Conservation (phyloP, 192 early-diverging fungal species). For the Diversispora epigaea region DNA sequence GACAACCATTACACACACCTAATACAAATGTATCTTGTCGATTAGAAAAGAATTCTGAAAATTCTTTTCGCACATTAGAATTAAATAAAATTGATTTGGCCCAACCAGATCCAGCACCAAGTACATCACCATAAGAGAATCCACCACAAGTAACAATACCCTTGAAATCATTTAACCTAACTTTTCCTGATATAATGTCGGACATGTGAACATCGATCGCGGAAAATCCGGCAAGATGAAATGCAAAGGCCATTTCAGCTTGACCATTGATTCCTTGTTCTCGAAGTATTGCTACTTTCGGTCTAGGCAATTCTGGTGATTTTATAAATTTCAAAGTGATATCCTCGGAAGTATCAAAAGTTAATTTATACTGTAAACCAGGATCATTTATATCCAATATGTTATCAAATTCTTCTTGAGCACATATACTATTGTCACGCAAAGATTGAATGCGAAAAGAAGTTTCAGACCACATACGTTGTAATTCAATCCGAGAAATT, state of each 20-base stretch:
- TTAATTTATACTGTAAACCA: slow-evolving; percentile 77
- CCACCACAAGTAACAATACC: slow-evolving; percentile 96
- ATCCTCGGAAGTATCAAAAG: slow-evolving; percentile 71
- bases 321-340: slow-evolving; percentile 39
- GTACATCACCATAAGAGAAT: slow-evolving; percentile 98
- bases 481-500: slow-evolving; percentile 63
- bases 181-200: slow-evolving; percentile 73
- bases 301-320: slow-evolving; percentile 44
- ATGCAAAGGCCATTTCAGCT: slow-evolving; percentile 92
- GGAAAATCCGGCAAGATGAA: slow-evolving; percentile 90
- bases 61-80: slow-evolving; percentile 64
- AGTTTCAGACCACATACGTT: slow-evolving; percentile 86
- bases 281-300: slow-evolving; percentile 90
- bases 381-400: slow-evolving; percentile 71
- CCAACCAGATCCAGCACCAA: slow-evolving; percentile 99
- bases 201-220: slow-evolving; percentile 99
- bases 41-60: slow-evolving; percentile 75
- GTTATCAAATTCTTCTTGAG: slow-evolving; percentile 77
- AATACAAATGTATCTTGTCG: slow-evolving; percentile 90
- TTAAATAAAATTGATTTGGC: slow-evolving; percentile 87
- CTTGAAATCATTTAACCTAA: slow-evolving; percentile 66
- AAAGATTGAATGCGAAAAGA: slow-evolving; percentile 88
- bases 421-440: slow-evolving; percentile 88
- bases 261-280: slow-evolving; percentile 98
- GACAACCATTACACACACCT: slow-evolving; percentile 99